Evolutionary conservation across 1,139 yeast species (phyloP).

Genomic region (Yamadazyma pseudoaaseri): DNA sequence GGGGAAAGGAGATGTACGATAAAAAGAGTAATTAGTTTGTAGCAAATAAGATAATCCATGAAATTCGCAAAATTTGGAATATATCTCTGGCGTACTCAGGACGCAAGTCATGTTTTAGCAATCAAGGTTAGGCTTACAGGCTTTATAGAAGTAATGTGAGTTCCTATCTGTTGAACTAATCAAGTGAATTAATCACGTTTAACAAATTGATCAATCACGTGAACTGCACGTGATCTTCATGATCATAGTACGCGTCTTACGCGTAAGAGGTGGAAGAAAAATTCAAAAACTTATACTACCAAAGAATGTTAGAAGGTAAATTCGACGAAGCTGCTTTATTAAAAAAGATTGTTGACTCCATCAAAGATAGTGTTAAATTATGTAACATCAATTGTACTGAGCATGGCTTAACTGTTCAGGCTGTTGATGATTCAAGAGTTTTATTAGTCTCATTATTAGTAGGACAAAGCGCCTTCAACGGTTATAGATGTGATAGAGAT

Average conservation of each 20-base stretch:
- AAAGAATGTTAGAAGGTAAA: conserved; percentile 96
- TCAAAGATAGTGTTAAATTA: conserved; percentile 88
- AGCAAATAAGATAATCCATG: too few species aligned
- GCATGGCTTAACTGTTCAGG: conserved; percentile 93
- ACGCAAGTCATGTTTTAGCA: too few species aligned
- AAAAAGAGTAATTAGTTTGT: conserved; percentile 36
- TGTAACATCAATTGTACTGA: conserved; percentile 97
- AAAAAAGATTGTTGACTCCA: conserved; percentile 89
- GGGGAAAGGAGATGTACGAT: conserved; percentile 88
- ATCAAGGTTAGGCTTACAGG: too few species aligned
- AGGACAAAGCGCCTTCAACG: conserved; percentile 87
- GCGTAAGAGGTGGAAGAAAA: background rate
- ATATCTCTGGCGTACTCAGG: too few species aligned
- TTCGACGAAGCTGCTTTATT: conserved; percentile 89
- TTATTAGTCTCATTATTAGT: conserved; percentile 84
- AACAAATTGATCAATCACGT: too few species aligned
- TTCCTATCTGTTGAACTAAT: too few species aligned
- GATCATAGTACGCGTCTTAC: too few species aligned
- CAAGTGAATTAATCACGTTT: too few species aligned
- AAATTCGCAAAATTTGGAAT: too few species aligned
- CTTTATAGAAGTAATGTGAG: too few species aligned
- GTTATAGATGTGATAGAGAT: conserved; percentile 94
- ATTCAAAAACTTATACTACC: too few species aligned
- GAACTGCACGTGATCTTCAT: too few species aligned
- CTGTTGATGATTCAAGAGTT: conserved; percentile 97